Percentiles rank a stretch among this genome's conserved stretches.
phyloP scores from a whole-genome alignment of 75 land plant species.

The Picea glauca region DNA sequence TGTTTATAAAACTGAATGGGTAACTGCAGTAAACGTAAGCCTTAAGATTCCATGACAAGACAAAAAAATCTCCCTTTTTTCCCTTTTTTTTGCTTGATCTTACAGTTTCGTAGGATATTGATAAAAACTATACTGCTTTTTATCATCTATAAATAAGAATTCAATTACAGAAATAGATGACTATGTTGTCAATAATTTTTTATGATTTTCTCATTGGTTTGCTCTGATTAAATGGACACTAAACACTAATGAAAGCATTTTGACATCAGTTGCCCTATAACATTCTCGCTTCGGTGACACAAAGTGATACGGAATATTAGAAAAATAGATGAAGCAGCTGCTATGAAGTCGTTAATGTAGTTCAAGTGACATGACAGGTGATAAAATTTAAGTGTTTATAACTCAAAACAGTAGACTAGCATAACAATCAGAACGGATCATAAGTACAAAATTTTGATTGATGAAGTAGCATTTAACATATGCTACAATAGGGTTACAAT shows the following conservation, averaged over 20 bases:
- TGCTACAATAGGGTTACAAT: not conserved
- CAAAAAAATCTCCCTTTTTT: not conserved
- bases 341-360: not conserved
- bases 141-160: not conserved
- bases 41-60: not conserved
- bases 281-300: not conserved
- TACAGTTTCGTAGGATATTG: not conserved
- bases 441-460: not conserved
- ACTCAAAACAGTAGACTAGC: not conserved
- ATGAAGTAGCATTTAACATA: not conserved
- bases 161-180: not conserved
- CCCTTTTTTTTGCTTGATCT: not conserved
- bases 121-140: not conserved
- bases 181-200: not conserved
- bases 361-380: not conserved
- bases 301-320: not conserved
- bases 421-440: not conserved
- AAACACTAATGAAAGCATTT: not conserved
- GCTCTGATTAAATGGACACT: not conserved
- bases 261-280: not conserved
- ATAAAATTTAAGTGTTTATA: not conserved
- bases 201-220: not conserved
- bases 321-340: not conserved
- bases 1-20: not conserved
- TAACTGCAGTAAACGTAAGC: not conserved